Evolutionary conservation across 306 rosid genomes (phyloP).

Genomic region (Cercis canadensis): DNA sequence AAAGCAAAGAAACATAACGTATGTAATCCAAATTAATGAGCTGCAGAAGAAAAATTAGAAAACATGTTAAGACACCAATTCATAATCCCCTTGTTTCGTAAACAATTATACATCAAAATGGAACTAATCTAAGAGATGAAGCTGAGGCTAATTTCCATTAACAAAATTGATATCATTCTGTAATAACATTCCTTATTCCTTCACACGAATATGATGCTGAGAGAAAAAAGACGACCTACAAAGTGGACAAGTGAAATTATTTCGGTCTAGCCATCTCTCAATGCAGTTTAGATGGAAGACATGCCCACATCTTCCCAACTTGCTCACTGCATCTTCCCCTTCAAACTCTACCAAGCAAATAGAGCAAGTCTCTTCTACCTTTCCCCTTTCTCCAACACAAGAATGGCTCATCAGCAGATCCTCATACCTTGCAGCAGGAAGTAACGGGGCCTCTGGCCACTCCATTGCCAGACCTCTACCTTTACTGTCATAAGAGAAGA

Average conservation of each 20-base stretch:
- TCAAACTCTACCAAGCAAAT: conserved; percentile 78
- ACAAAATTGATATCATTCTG: conserved; percentile 10
- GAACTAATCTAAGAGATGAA: not conserved
- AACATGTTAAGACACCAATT: too few species aligned
- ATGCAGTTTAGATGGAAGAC: conserved; percentile 75
- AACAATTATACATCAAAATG: too few species aligned
- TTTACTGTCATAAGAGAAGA: not conserved
- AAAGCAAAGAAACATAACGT: too few species aligned
- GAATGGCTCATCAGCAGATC: conserved; percentile 37
- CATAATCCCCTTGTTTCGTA: too few species aligned
- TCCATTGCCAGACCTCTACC: conserved; percentile 19
- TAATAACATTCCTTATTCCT: not conserved
- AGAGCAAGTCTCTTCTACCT: conserved; percentile 59
- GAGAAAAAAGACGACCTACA: conserved; percentile 68
- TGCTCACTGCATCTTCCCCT: conserved; percentile 65
- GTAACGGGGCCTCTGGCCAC: conserved; percentile 14
- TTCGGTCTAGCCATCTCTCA: conserved; percentile 61
- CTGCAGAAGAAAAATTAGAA: too few species aligned
- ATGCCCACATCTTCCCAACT: conserved; percentile 59
- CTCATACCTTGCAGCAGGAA: conserved; percentile 52
- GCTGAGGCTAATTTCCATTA: conserved; percentile 12
- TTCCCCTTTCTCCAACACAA: not conserved
- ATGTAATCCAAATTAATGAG: too few species aligned
- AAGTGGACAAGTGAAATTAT: conserved; percentile 81
- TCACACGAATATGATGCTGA: not conserved